A percentile compares a stretch with the other conserved stretches of the same genome.
phyloP scores from a whole-genome alignment of 345 rosid genomes.

The Kandelia obovata region DNA sequence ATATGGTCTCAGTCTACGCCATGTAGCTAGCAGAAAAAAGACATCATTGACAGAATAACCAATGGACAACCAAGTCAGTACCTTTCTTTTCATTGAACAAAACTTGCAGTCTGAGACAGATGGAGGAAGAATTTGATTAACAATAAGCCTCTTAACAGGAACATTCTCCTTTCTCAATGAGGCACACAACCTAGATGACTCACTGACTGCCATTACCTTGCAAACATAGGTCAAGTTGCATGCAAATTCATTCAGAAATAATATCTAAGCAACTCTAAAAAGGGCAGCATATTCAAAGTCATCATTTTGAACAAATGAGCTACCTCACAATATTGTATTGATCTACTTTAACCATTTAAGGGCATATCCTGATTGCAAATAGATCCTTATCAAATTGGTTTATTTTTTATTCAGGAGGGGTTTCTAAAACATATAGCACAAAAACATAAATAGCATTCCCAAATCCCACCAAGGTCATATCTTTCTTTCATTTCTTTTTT shows the following conservation, averaged over 20 bases:
- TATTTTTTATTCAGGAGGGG: slow-evolving; percentile 6
- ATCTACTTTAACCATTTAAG: background rate
- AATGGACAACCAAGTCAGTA: slow-evolving; percentile 18
- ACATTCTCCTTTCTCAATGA: slow-evolving; percentile 85
- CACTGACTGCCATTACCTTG: slow-evolving; percentile 94
- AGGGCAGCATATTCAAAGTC: background rate
- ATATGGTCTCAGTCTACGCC: background rate
- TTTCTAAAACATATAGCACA: background rate
- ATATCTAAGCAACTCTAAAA: background rate
- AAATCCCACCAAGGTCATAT: too few relatives aligned
- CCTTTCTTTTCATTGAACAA: slow-evolving; percentile 96
- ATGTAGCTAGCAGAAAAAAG: too few relatives aligned
- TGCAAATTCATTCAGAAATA: slow-evolving; percentile 1
- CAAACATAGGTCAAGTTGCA: slow-evolving; percentile 9
- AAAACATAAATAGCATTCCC: background rate
- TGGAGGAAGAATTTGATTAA: slow-evolving; percentile 94
- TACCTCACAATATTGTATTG: background rate
- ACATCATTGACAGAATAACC: too few relatives aligned
- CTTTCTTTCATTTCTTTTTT: too few relatives aligned
- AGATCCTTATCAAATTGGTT: background rate
- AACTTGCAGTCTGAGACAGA: slow-evolving; percentile 91
- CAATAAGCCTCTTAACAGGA: slow-evolving; percentile 82
- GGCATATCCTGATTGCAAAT: background rate
- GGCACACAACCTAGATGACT: slow-evolving; percentile 78
- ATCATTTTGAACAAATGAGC: background rate